phyloP scores from a whole-genome alignment of 306 rosid genomes.

The Hylodesmum podocarpum region DNA sequence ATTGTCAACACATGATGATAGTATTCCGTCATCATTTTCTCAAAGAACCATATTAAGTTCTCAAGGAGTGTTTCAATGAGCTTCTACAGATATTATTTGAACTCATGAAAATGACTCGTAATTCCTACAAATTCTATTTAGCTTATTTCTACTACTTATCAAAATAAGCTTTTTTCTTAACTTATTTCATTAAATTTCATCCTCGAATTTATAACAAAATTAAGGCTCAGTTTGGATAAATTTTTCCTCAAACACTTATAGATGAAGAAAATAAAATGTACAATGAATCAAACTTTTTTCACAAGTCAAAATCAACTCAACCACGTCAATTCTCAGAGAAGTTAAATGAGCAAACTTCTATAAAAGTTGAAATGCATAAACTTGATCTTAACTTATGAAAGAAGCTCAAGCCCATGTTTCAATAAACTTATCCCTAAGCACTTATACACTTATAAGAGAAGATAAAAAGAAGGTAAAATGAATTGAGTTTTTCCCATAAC shows the following conservation, averaged over 20 bases:
- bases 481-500: too few relatives aligned
- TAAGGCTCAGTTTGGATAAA: too few relatives aligned
- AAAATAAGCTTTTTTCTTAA: not conserved
- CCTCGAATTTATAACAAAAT: not conserved
- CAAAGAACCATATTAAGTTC: conserved; percentile 4
- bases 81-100: not conserved
- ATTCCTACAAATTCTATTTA: not conserved
- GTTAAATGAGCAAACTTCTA: not conserved
- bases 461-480: too few relatives aligned
- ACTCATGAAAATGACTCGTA: not conserved
- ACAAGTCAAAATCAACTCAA: not conserved
- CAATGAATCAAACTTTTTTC: not conserved
- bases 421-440: too few relatives aligned
- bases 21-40: not conserved
- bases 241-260: not conserved
- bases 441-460: too few relatives aligned
- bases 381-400: not conserved
- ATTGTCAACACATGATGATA: not conserved
- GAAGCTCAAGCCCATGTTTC: too few relatives aligned
- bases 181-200: not conserved
- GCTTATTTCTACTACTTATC: not conserved
- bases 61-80: not conserved
- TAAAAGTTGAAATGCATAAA: not conserved
- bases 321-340: not conserved
- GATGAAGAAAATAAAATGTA: not conserved